Evolutionary conservation across 2,329 filamentous ascomycete genomes (phyloP), one percentile per base, ranked within the genome.

Genomic region (Beauveria sp.): DNA sequence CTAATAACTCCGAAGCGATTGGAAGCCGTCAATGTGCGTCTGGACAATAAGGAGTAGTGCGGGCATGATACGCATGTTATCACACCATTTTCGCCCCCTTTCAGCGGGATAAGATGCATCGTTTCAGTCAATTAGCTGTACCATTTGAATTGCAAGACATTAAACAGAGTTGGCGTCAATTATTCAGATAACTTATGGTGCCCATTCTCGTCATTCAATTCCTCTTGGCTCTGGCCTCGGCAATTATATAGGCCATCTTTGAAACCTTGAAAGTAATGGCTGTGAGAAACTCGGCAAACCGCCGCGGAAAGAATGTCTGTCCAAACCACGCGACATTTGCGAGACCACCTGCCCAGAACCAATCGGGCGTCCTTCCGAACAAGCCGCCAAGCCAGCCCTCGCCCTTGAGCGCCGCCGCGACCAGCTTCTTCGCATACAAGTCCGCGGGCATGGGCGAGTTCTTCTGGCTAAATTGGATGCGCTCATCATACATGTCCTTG

Each of bases 391-490:
- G 28, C 63, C 63, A 66, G 22, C 73, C 73, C 62, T 75, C 72
- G 1, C 74, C 73, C 62, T 64, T 71, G 14, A 83, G 68, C 3
- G 79, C 78, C n/a, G 74, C 72, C 0, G 56, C 61, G 3, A 80
- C 81, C 3, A 84, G 63, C 58, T 72, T 71, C 40, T 64, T 61
- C 0, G 80, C 79, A 64, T 79, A 83, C 0, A 57, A 67, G 18
- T 73, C 68, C 0, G 79, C 79, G 20, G 71, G 70, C 66, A 81
- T 71, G 2, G 80, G 80, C 0, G 71, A 68, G 34, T 74, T 75
- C 2, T 71, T 77, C 73, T 83, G 81, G 63, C 77, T 80, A 55
- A 79, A 84, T 0, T 70, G 73, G 61, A 81, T 70, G 1, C 80
- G 71, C 64, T 71, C 70, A 65, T 78, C 70, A 66, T 81, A 83